Evolutionary conservation across 495 filamentous ascomycete genomes (phyloP).

Genomic region (Penicillium waksmanii): DNA sequence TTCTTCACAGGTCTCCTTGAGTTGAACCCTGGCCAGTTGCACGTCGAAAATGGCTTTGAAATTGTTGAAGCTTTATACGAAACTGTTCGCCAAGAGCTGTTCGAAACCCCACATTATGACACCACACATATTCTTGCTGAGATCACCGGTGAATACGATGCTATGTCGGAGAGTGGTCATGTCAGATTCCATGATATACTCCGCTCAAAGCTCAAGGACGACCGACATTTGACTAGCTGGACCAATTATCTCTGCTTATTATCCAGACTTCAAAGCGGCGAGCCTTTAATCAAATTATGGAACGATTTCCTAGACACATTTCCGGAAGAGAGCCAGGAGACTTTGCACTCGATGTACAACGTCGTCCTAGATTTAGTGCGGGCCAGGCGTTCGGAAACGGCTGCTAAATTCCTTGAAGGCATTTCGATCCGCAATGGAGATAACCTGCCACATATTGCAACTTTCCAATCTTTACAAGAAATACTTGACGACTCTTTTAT

Average conservation of each 20-base stretch:
- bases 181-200: slow-evolving; percentile 29
- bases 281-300: slow-evolving; percentile 26
- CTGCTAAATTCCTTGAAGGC: slow-evolving; percentile 27
- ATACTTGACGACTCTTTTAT: slow-evolving; percentile 27
- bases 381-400: slow-evolving; percentile 20
- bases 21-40: neutral
- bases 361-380: slow-evolving; percentile 28
- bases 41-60: slow-evolving; percentile 4
- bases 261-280: slow-evolving; percentile 20
- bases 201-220: neutral
- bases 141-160: slow-evolving; percentile 32
- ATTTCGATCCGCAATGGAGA: slow-evolving; percentile 29
- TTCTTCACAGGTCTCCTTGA: slow-evolving; percentile 20
- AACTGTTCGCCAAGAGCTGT: slow-evolving; percentile 24
- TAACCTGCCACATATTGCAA: slow-evolving; percentile 31
- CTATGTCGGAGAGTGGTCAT: neutral
- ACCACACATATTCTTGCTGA: slow-evolving; percentile 24
- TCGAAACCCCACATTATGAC: slow-evolving; percentile 30
- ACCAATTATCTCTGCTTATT: slow-evolving; percentile 31
- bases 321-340: neutral
- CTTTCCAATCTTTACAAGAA: slow-evolving; percentile 17
- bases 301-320: slow-evolving; percentile 17
- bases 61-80: slow-evolving; percentile 27
- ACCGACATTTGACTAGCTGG: neutral
- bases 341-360: slow-evolving; percentile 27